Percentiles rank a stretch among this genome's conserved stretches.
These are phyloP conservation scores for Periglandula ipomoeae DNA, from an alignment of 2,329 filamentous ascomycete genomes.

Conservation along the genomic window DNA sequence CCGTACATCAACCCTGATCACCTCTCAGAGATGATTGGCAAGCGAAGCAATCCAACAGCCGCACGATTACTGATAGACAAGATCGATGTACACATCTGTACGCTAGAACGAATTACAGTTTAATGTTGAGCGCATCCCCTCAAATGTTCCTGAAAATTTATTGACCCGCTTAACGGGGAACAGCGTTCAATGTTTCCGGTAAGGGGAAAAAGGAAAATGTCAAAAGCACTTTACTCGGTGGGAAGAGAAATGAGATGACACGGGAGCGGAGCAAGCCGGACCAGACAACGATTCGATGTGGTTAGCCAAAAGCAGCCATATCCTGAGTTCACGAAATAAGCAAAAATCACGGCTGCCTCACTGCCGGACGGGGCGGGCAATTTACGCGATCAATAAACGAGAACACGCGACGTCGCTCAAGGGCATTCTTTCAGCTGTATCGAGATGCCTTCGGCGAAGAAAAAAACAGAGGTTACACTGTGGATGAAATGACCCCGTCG, in stretches of 20 bases:
- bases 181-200: neutral
- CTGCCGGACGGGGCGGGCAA: neutral
- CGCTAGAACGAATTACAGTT: neutral
- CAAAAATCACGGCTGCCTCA: neutral
- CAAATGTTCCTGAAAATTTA: neutral
- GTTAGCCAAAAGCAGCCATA: neutral
- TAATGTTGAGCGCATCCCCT: neutral
- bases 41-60: neutral
- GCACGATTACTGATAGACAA: neutral
- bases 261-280: slow-evolving; percentile 2
- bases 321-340: neutral
- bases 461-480: too few relatives aligned
- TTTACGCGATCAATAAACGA: neutral
- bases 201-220: neutral
- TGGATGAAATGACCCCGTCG: too few relatives aligned
- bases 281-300: neutral
- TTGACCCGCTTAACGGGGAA: neutral
- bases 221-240: neutral
- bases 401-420: neutral
- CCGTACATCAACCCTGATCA: too few relatives aligned
- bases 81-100: neutral
- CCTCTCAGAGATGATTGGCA: too few relatives aligned
- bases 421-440: neutral
- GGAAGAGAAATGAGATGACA: slow-evolving; percentile 2
- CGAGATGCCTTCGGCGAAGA: neutral